A percentile compares a stretch with the other conserved stretches of the same genome.
Evolutionary conservation across 257 asterid species (phyloP).

Genomic region (Ilex asprella): DNA sequence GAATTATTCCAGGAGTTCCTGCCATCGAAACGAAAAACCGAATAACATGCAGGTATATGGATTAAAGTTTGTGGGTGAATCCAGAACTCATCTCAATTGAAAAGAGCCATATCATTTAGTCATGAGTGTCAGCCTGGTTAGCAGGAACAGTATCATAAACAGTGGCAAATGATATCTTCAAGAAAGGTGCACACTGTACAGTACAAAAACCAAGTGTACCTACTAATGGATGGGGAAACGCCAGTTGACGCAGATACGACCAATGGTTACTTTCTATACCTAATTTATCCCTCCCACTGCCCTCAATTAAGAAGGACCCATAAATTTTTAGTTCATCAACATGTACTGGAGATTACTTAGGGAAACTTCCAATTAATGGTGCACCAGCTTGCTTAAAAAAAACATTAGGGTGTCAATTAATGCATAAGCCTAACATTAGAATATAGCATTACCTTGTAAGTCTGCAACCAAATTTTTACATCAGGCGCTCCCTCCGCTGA

Average conservation of each 20-base stretch:
- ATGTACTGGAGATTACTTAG: background rate
- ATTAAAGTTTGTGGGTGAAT: background rate
- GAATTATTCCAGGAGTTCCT: background rate
- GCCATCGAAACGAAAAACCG: background rate
- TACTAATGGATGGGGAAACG: background rate
- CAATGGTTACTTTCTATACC: background rate
- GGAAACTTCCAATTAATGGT: background rate
- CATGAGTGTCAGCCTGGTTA: background rate
- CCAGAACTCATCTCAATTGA: background rate
- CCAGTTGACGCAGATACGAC: background rate
- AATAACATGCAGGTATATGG: background rate
- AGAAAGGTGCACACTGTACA: background rate
- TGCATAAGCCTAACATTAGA: background rate
- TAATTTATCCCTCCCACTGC: background rate
- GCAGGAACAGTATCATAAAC: background rate
- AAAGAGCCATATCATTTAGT: background rate
- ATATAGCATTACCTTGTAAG: slow-evolving; percentile 51
- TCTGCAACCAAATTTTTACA: slow-evolving; percentile 85
- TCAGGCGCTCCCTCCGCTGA: slow-evolving; percentile 81
- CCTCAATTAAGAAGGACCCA: background rate
- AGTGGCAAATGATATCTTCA: background rate
- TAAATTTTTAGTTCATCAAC: no score
- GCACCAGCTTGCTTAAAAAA: background rate
- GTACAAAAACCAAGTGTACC: background rate
- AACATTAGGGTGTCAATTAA: background rate